Conservation (phyloP, 495 filamentous ascomycete genomes). For the Xylaria longipes region DNA sequence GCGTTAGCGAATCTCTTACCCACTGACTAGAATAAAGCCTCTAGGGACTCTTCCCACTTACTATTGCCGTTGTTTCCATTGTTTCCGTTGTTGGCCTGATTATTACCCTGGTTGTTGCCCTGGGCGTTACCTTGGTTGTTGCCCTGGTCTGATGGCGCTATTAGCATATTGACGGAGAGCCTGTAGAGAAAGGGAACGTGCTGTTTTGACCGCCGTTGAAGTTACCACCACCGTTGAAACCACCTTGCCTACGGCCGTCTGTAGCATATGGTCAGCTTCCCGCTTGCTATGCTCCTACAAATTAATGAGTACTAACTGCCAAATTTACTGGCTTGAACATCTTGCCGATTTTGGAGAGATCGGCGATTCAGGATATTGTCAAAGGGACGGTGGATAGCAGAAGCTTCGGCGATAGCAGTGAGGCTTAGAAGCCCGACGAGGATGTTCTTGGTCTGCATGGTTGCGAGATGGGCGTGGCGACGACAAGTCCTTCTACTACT, state of each 20-base stretch:
- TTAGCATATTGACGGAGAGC: not conserved
- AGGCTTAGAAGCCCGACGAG: conserved; percentile 50
- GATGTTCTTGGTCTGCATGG: conserved; percentile 55
- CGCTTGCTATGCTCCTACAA: not conserved
- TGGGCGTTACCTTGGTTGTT: conserved; percentile 21
- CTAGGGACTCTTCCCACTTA: not conserved
- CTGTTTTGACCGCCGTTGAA: conserved; percentile 25
- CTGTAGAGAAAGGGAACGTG: not conserved
- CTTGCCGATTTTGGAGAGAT: conserved; percentile 28
- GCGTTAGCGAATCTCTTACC: not conserved
- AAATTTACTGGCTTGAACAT: conserved; percentile 6
- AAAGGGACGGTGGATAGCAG: conserved; percentile 46
- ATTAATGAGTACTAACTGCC: conserved; percentile 6
- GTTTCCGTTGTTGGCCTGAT: conserved; percentile 24
- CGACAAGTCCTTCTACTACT: conserved; percentile 29
- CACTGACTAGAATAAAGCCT: not conserved
- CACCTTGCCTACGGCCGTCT: conserved; percentile 13
- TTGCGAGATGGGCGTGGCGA: conserved; percentile 32
- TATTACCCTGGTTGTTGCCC: conserved; percentile 24
- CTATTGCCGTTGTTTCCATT: conserved; percentile 21
- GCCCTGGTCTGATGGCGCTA: conserved; percentile 19
- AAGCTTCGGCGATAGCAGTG: conserved; percentile 48
- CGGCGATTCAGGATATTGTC: conserved; percentile 38
- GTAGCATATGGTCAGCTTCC: conserved; percentile 4
- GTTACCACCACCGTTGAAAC: conserved; percentile 21